Evolutionary conservation across 2,329 filamentous ascomycete genomes (phyloP).

Genomic region (Neophaeococcomyces aloes): DNA sequence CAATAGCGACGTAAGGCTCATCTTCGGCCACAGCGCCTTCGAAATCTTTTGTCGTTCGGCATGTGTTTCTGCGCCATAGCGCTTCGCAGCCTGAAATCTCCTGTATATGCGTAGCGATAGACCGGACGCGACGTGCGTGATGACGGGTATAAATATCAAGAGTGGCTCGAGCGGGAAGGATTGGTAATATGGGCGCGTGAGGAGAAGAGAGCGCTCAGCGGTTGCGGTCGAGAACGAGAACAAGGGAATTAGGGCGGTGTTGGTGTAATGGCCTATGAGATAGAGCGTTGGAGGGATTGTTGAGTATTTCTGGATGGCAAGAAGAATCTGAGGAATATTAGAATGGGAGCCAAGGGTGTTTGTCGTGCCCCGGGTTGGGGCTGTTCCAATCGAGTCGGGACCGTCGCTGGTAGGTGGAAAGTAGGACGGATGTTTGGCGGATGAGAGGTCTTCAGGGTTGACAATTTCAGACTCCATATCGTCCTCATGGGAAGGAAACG

Average conservation of each 20-base stretch:
- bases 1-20: conserved; percentile 59
- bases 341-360: conserved; percentile 31
- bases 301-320: conserved; percentile 74
- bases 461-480: conserved; percentile 40
- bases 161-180: conserved; percentile 69
- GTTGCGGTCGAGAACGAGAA: conserved; percentile 59
- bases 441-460: conserved; percentile 32
- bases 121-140: conserved; percentile 67
- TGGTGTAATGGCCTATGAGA: conserved; percentile 64
- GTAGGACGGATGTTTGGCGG: conserved; percentile 23
- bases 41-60: conserved; percentile 37
- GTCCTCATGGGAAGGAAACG: conserved; percentile 8
- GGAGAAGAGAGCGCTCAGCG: conserved; percentile 76
- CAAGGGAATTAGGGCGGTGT: conserved; percentile 71
- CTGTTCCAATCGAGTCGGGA: neutral
- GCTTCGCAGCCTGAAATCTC: conserved; percentile 56
- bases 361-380: conserved; percentile 21
- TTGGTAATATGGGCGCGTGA: conserved; percentile 87
- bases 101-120: conserved; percentile 66
- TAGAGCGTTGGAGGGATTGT: conserved; percentile 75
- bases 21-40: conserved; percentile 49
- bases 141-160: conserved; percentile 63
- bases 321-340: conserved; percentile 31
- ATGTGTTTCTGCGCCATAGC: conserved; percentile 62
- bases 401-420: conserved; percentile 4